Evolutionary conservation across 2,329 filamentous ascomycete species (phyloP), one percentile per base, ranked within the genome.

Genomic region (Claviceps paspali): DNA sequence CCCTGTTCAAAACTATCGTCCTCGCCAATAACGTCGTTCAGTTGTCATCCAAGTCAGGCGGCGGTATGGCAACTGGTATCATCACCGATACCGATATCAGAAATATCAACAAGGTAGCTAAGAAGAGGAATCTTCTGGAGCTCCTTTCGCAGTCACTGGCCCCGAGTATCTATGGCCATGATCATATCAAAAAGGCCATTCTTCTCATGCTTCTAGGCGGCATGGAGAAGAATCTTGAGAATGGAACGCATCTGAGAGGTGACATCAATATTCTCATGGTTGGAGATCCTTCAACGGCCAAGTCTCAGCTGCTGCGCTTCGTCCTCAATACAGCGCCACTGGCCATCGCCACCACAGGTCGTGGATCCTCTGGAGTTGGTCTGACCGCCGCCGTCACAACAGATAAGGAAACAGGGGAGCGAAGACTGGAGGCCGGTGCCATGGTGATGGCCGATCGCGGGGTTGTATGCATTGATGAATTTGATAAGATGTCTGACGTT

Each of bases 211-310:
- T 98, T 21, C 67, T 98, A 11, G 83, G 91, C 52, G 91, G 91
- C 41, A 86, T 93, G 71, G 91, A 98, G 66, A 98, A 98, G 69
- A 98, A 98, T 52, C 62, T 98, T 39, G 91, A 96, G 45, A 98
- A 98, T 49, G 91, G 91, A 41, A 96, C 91, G 1, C 91, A 98
- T 72, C 63, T 98, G 55, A 81, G 91, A 70, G 91, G 91, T 64
- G 91, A 98, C 53, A 96, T 98, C 63, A 98, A 98, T 57, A 94
- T 98, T 47, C 70, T 98, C 35, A 96, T 98, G 91, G 88, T 98
- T 30, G 91, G 91, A 62, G 91, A 98, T 57, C 91, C 91, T 3
- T 98, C 91, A 1, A 98, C 91, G 0, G 91, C 91, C 42, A 98
- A 98, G 58, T 98, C 91, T n/a, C 91, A 98, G 55, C 72, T 98